These are phyloP conservation scores for Schizopora paradoxa DNA, from an alignment of 1,284 basidiomycete genomes.

Conservation along the genomic window DNA sequence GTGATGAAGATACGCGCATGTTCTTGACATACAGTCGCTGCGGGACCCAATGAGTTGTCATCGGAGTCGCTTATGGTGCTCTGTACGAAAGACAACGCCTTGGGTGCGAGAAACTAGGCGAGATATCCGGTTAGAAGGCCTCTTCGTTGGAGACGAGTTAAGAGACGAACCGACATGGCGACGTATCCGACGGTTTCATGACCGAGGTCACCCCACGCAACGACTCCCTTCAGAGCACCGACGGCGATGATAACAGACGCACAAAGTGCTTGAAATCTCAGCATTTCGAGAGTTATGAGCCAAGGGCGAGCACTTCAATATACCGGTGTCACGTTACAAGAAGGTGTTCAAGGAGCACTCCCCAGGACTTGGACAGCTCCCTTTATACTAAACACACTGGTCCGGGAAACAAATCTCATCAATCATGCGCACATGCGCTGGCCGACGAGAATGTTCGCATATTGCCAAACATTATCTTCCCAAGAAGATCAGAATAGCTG, in stretches of 20 bases:
- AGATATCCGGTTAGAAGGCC: constrained; percentile 19
- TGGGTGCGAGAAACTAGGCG: constrained; percentile 41
- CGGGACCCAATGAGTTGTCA: constrained; percentile 39
- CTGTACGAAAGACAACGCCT: constrained; percentile 40
- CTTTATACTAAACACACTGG: too few species aligned
- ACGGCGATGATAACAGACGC: neutral
- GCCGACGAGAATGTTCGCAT: too few species aligned
- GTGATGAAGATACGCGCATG: neutral
- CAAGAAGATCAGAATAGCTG: too few species aligned
- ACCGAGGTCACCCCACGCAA: constrained; percentile 38
- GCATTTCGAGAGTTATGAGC: too few species aligned
- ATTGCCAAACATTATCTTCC: too few species aligned
- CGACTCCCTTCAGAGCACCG: neutral
- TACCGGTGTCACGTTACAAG: too few species aligned
- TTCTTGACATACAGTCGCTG: constrained; percentile 34
- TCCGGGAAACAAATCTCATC: too few species aligned
- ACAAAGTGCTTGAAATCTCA: neutral
- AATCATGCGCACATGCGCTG: too few species aligned
- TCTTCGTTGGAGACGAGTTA: neutral
- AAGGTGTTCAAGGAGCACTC: too few species aligned
- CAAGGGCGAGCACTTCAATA: too few species aligned
- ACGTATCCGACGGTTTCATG: constrained; percentile 37
- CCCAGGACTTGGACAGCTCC: too few species aligned
- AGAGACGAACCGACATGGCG: constrained; percentile 8
- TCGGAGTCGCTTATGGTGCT: constrained; percentile 38